Conservation (phyloP, 1,284 basidiomycete species). For the Ganoderma meredithae region DNA sequence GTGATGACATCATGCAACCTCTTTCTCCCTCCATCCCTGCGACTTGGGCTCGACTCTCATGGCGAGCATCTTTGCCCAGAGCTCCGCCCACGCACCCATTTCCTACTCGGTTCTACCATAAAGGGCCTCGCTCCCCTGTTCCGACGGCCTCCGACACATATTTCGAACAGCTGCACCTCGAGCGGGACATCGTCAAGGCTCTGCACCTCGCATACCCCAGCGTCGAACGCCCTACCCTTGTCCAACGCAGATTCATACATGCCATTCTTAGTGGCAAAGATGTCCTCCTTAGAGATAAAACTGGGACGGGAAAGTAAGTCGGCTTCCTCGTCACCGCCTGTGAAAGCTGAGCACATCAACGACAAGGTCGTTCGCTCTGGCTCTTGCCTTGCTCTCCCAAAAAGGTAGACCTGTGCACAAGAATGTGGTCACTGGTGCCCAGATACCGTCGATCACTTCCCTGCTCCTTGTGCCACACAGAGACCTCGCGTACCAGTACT, state of each 20-base stretch:
- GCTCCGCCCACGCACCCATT: conserved; percentile 7
- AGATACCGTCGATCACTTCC: conserved; percentile 38
- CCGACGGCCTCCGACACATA: conserved; percentile 17
- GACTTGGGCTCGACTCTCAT: conserved; percentile 12
- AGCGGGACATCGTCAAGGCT: conserved; percentile 53
- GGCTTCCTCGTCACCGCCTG: neutral
- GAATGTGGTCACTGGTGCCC: neutral
- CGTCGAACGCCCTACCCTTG: conserved; percentile 62
- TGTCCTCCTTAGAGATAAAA: conserved; percentile 70
- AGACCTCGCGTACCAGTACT: conserved; percentile 74
- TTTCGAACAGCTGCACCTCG: conserved; percentile 56
- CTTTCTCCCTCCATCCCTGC: conserved; percentile 25
- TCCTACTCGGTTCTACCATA: conserved; percentile 8
- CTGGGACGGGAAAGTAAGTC: conserved; percentile 80
- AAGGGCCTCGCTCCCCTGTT: conserved; percentile 24
- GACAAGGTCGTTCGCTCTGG: conserved; percentile 71
- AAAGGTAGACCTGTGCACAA: conserved; percentile 48
- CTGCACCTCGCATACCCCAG: conserved; percentile 68
- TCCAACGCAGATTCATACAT: conserved; percentile 67
- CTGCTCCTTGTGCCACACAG: conserved; percentile 78
- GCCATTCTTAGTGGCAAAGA: conserved; percentile 64
- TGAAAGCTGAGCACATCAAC: conserved; percentile 5
- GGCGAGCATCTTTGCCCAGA: conserved; percentile 12
- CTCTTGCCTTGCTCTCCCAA: conserved; percentile 71
- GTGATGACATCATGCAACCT: conserved; percentile 27